Base-by-base conservation (phyloP, 108 stramenopile genomes). In the Tribonema minus region DNA sequence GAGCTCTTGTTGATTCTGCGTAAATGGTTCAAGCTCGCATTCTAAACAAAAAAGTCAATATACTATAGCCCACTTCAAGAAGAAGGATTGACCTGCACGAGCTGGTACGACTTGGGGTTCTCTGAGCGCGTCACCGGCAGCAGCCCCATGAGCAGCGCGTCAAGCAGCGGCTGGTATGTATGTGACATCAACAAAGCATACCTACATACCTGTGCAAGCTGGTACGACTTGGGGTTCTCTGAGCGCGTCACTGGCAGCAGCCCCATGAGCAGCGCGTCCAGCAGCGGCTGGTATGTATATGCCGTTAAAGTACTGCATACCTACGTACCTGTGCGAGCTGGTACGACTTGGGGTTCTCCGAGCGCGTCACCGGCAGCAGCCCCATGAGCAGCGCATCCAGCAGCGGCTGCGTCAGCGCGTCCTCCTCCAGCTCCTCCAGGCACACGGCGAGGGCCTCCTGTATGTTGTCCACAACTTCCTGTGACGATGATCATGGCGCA, bases 151-250 rank as follows among this genome's bases (percentile, higher is more conserved):
- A 86, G 61, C 29, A 86, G 15, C 37, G 81, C 65, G 46, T 86
- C 85, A 28, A 86, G 76, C 33, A 86, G 38, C 9, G 76, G 69
- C 82, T 82, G 82, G 38, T n/a, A n/a, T n/a, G n/a, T n/a, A n/a
- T n/a, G n/a, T n/a, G n/a, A n/a, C n/a, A n/a, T n/a, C n/a, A n/a
- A n/a, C n/a, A n/a, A n/a, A n/a, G n/a, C n/a, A n/a, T n/a, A n/a
- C n/a, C n/a, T 6, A 64, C 31, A 37, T 15, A 74, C 61, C 70
- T 58, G 61, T 3, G 79, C 65, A 23, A 82, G 37, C 35, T 64
- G 34, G 70, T 78, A 84, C 36, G 76, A 62, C 5, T 54, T 20
- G 23, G 82, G 79, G 72, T 78, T 83, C 32, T 84, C 83, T 9
- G 23, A 37, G 61, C 58, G 63, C 7, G 74, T 40, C n/a, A 61